Conservation (phyloP, 192 early-diverging fungal genomes). For the Coemansia sp. region DNA sequence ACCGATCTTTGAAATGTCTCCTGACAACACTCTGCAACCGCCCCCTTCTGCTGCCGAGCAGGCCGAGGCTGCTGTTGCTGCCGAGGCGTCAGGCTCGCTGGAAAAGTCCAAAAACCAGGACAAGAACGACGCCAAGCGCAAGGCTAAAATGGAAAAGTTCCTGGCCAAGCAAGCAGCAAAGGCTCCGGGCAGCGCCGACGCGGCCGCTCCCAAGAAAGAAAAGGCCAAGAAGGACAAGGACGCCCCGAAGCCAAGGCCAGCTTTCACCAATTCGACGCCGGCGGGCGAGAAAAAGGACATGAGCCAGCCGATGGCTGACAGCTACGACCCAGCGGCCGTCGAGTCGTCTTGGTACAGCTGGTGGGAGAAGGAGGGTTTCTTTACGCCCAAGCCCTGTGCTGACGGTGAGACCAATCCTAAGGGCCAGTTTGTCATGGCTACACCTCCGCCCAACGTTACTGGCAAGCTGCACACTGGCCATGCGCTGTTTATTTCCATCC, state of each 20-base stretch:
- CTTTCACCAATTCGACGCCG: slow-evolving; percentile 80
- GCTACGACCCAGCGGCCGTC: slow-evolving; percentile 86
- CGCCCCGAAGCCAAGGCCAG: slow-evolving; percentile 47
- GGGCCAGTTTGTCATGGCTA: slow-evolving; percentile 87
- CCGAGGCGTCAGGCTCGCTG: not conserved
- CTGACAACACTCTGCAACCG: not conserved
- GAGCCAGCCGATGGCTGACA: slow-evolving; percentile 66
- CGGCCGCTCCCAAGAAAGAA: slow-evolving; percentile 30
- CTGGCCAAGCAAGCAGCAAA: slow-evolving; percentile 73
- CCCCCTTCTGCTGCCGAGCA: not conserved
- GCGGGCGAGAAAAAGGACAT: slow-evolving; percentile 83
- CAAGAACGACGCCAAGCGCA: slow-evolving; percentile 87
- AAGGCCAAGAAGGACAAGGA: slow-evolving; percentile 60
- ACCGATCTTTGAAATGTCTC: not conserved
- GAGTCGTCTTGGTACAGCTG: slow-evolving; percentile 95
- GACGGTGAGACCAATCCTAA: slow-evolving; percentile 65
- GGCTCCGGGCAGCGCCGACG: not conserved
- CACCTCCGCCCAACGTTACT: slow-evolving; percentile 98
- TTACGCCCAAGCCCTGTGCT: slow-evolving; percentile 63
- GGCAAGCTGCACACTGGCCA: slow-evolving; percentile 95
- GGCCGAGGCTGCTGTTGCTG: not conserved
- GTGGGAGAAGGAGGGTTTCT: slow-evolving; percentile 93
- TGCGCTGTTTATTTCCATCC: slow-evolving; percentile 88
- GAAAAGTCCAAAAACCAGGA: slow-evolving; percentile 74
- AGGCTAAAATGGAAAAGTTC: slow-evolving; percentile 91